These are phyloP conservation scores for Vigna hirtella DNA, from an alignment of 306 rosid genomes.

Conservation along the genomic window DNA sequence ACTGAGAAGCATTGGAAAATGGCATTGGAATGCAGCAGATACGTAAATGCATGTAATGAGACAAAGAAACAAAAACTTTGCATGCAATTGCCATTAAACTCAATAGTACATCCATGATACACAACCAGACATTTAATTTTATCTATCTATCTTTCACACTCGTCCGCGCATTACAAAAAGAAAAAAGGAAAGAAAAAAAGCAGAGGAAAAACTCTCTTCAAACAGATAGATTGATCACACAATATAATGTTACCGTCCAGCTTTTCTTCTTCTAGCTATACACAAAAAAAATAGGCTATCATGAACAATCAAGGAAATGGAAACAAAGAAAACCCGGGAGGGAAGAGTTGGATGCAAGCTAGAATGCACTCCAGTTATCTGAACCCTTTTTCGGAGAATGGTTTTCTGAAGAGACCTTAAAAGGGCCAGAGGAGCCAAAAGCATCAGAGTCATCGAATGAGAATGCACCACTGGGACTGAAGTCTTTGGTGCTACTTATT, in stretches of 20 bases:
- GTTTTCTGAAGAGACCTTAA: slow-evolving; percentile 77
- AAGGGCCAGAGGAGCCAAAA: slow-evolving; percentile 89
- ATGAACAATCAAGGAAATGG: slow-evolving; percentile 52
- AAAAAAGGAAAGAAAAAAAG: background rate
- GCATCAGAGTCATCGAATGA: slow-evolving; percentile 85
- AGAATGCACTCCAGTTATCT: slow-evolving; percentile 88
- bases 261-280: slow-evolving; percentile 67
- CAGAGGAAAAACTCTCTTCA: slow-evolving; percentile 29
- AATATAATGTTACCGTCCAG: slow-evolving; percentile 44
- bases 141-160: slow-evolving; percentile 18
- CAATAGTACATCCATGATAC: slow-evolving; percentile 38
- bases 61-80: background rate
- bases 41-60: background rate
- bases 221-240: slow-evolving; percentile 57
- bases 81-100: slow-evolving; percentile 32
- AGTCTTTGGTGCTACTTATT: slow-evolving; percentile 66
- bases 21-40: background rate
- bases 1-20: background rate
- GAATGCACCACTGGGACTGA: slow-evolving; percentile 61
- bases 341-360: slow-evolving; percentile 45
- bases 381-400: slow-evolving; percentile 74
- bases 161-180: slow-evolving; percentile 29
- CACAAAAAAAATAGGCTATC: slow-evolving; percentile 66
- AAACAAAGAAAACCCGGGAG: slow-evolving; percentile 41
- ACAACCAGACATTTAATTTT: slow-evolving; percentile 34